Conservation (phyloP, 2,329 filamentous ascomycete genomes). For the Eurotiales sp. region DNA sequence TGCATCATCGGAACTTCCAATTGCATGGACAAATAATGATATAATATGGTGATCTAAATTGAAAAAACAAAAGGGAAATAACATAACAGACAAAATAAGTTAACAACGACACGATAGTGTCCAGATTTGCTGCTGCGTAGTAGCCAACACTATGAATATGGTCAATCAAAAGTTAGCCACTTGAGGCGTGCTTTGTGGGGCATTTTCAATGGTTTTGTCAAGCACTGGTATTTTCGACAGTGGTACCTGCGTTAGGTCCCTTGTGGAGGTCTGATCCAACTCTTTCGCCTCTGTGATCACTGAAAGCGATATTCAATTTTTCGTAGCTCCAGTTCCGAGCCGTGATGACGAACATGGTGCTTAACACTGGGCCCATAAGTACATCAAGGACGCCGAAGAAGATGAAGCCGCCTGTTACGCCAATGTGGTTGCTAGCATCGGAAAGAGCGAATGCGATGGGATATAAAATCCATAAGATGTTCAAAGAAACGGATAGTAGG, state of each 20-base stretch:
- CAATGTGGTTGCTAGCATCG: slow-evolving; percentile 52
- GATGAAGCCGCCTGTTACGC: slow-evolving; percentile 45
- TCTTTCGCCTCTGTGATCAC: slow-evolving; percentile 32
- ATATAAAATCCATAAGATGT: slow-evolving; percentile 38
- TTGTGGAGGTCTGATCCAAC: background rate
- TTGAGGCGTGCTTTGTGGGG: too few species aligned
- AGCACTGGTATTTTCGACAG: background rate
- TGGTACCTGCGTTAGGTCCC: background rate
- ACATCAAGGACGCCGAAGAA: slow-evolving; percentile 55
- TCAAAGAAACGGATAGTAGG: slow-evolving; percentile 46
- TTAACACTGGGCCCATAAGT: slow-evolving; percentile 45
- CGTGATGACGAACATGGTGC: slow-evolving; percentile 28
- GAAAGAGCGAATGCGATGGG: slow-evolving; percentile 52
- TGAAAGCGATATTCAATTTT: slow-evolving; percentile 51
- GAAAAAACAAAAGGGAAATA: too few species aligned
- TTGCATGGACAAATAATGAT: too few species aligned
- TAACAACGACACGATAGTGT: too few species aligned
- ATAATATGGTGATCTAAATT: too few species aligned
- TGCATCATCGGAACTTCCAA: too few species aligned
- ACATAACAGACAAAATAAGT: too few species aligned
- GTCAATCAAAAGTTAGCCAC: too few species aligned
- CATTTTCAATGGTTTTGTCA: background rate
- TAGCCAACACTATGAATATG: too few species aligned
- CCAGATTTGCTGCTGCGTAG: too few species aligned
- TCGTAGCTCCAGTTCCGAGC: slow-evolving; percentile 51